Evolutionary conservation across 2,329 filamentous ascomycete genomes (phyloP), one percentile per base, ranked within the genome.

Genomic region (Fusarium sublunatum): DNA sequence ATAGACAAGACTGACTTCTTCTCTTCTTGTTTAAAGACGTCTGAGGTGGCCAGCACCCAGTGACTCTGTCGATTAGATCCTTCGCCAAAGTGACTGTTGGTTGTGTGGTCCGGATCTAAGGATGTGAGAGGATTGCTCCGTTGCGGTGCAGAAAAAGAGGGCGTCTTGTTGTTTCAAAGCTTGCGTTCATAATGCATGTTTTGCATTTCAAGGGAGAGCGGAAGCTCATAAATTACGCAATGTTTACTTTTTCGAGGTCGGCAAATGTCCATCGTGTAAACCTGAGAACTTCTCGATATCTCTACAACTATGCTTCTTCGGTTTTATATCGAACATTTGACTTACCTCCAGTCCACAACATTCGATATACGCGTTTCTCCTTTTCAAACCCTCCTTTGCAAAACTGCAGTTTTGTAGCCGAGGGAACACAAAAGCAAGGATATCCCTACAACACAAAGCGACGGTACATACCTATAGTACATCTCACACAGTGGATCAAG

Each of bases 81-180:
- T 52, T 25, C 11, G 42, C 22, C 40, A 41, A 28, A 22, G 29
- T 22, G 12, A 25, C 38, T 40, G 19, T 40, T 19, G 52, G 52
- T 9, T 45, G 47, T 51, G 53, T 28, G 15, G 15, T 53, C 24
- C 31, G 22, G 15, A 35, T 34, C 38, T 35, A 12, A 28, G 24
- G 36, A 48, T 10, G 8, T 4, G 28, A 8, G 36, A n/a, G 19
- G 10, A 29, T 28, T 24, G 26, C 49, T 61, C 46, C 35, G 47
- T 36, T 25, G 34, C 10, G 40, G 19, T 61, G 61, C 44, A 43
- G 40, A 28, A 46, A 19, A 36, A 47, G 25, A 55, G 22, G 39
- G 24, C 22, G 34, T 25, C 36, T 48, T 65, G 40, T 53, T 64
- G 61, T 65, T 65, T 65, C 61, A 62, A 34, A 40, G 6, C 29